These are phyloP conservation scores for Fusarium sp. DNA, from an alignment of 2,329 filamentous ascomycete genomes.

Conservation along the genomic window DNA sequence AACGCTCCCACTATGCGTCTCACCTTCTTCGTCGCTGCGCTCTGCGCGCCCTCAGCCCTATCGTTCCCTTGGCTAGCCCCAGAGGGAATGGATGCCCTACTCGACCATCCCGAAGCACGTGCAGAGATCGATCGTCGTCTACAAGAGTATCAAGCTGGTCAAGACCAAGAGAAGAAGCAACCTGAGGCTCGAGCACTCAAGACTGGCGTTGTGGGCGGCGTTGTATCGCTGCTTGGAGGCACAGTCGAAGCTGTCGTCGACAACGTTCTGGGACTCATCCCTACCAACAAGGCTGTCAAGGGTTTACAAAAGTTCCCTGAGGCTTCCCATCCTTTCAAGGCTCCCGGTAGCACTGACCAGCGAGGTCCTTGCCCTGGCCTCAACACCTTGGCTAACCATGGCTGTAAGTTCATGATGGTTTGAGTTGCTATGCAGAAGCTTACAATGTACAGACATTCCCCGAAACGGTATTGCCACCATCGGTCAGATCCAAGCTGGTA, in stretches of 20 bases:
- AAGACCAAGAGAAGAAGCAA: background rate
- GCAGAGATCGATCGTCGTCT: conserved; percentile 27
- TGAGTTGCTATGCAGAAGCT: background rate
- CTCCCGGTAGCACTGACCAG: conserved; percentile 20
- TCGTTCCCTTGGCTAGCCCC: conserved; percentile 29
- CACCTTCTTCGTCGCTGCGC: conserved; percentile 8
- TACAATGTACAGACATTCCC: conserved; percentile 10
- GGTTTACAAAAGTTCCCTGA: conserved; percentile 33
- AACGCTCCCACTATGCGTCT: conserved; percentile 2
- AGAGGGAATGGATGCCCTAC: conserved; percentile 20
- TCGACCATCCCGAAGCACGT: conserved; percentile 26
- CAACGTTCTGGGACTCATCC: conserved; percentile 21
- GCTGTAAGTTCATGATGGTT: conserved; percentile 4
- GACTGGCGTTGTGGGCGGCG: conserved; percentile 12
- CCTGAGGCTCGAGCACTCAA: conserved; percentile 6
- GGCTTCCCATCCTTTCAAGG: conserved; percentile 16
- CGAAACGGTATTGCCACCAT: conserved; percentile 27
- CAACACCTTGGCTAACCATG: conserved; percentile 29
- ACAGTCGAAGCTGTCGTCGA: conserved; percentile 27
- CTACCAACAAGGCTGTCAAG: conserved; percentile 28
- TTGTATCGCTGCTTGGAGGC: conserved; percentile 19
- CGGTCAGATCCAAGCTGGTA: conserved; percentile 27
- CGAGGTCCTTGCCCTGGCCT: conserved; percentile 26
- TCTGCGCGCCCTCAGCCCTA: conserved; percentile 16
- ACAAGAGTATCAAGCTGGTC: background rate